Percentiles rank a stretch among this genome's conserved stretches.
These are phyloP conservation scores for Nemania diffusa DNA, from an alignment of 2,329 filamentous ascomycete species.

Conservation along the genomic window DNA sequence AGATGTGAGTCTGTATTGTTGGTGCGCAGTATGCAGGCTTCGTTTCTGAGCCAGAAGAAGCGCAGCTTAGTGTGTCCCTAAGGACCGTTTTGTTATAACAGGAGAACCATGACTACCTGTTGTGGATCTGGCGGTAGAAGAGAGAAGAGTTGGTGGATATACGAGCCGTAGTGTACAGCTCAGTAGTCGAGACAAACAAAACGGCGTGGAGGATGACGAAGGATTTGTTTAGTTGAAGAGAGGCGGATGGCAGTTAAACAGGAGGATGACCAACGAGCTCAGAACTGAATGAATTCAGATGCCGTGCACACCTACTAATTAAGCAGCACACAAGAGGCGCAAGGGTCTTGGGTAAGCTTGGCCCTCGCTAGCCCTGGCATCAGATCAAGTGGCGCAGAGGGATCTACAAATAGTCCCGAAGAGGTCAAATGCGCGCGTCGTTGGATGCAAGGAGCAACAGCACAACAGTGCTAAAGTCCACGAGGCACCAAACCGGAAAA, in stretches of 20 bases:
- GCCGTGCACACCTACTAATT: conserved; percentile 29
- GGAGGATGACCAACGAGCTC: conserved; percentile 19
- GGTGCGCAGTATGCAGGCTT: conserved; percentile 41
- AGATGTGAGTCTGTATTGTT: conserved; percentile 21
- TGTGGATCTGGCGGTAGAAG: conserved; percentile 20
- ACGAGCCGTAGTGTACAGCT: background rate
- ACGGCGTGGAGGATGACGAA: conserved; percentile 26
- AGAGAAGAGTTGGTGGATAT: conserved; percentile 23
- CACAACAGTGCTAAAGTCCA: conserved; percentile 10
- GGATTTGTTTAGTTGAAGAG: conserved; percentile 4
- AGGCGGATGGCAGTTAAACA: conserved; percentile 6
- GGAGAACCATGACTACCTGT: conserved; percentile 42
- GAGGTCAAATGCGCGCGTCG: conserved; percentile 18
- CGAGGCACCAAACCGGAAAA: conserved; percentile 8
- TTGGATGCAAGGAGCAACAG: conserved; percentile 18
- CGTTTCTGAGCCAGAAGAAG: conserved; percentile 42
- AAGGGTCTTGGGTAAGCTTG: conserved; percentile 44
- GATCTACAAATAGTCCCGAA: conserved; percentile 33
- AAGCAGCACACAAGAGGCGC: conserved; percentile 40
- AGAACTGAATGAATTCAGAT: conserved; percentile 24
- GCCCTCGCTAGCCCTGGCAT: conserved; percentile 44
- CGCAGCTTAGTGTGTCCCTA: conserved; percentile 51
- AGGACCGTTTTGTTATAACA: conserved; percentile 56
- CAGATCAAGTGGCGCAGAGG: conserved; percentile 39
- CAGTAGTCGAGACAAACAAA: conserved; percentile 27